Conservation (phyloP, 2,329 filamentous ascomycete genomes). For the Westerdykella sp. region DNA sequence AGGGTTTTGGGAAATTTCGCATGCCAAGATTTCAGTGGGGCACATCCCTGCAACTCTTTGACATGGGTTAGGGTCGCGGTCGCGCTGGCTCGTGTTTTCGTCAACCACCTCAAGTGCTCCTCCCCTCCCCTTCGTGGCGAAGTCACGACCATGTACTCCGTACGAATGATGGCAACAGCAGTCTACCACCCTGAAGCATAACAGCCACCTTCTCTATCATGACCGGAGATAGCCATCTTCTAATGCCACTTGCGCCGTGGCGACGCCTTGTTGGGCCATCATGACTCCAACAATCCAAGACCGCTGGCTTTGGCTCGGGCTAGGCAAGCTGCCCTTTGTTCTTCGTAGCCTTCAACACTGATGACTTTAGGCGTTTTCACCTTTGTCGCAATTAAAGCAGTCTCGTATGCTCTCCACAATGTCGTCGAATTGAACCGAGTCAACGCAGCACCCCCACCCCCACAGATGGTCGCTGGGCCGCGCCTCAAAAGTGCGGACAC, state of each 20-base stretch:
- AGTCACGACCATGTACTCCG: background rate
- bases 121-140: too few species aligned
- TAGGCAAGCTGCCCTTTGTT: conserved; percentile 26
- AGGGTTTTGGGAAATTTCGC: background rate
- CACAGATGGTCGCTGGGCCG: conserved; percentile 3
- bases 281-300: conserved; percentile 40
- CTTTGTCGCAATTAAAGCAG: conserved; percentile 52
- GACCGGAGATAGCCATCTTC: conserved; percentile 2
- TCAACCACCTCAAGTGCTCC: too few species aligned
- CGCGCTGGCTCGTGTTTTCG: too few species aligned
- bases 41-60: background rate
- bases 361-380: conserved; percentile 48
- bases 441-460: conserved; percentile 60
- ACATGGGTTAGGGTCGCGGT: too few species aligned
- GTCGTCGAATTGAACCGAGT: conserved; percentile 62
- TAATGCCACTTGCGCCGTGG: too few species aligned
- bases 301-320: conserved; percentile 43
- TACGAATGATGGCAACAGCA: background rate
- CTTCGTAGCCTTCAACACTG: conserved; percentile 36
- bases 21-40: conserved; percentile 1
- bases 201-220: conserved; percentile 6
- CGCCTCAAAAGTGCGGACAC: conserved; percentile 55
- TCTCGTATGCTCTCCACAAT: conserved; percentile 53
- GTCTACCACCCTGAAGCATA: conserved; percentile 11
- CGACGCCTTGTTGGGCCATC: background rate